Evolutionary conservation across 768 basidiomycete species (phyloP), one percentile per base, ranked within the genome.

Genomic region (Cantharellus anzutake): DNA sequence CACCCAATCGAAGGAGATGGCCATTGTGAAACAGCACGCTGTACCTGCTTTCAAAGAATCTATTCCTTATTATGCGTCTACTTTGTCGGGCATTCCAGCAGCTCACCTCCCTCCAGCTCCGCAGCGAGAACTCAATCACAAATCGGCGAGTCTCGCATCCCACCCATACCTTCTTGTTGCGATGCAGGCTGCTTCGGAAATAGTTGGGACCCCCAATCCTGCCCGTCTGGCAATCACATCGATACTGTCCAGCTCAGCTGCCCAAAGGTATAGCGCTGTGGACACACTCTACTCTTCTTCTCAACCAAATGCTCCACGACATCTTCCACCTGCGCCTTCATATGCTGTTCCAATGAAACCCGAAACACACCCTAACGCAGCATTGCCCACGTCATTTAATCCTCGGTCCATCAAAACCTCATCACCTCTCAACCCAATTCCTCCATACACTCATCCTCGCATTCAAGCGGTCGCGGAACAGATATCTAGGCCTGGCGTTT

Each of bases 181-280:
- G 50, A 37, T 55, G 52, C 52, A 55, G 38, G 7, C 35, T 37
- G 52, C 52, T 7, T 37, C 14, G 7, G 52, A 55, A 11, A 55
- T 14, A 14, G 52, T 37, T 11, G 7, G 11, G 38, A 55, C 11
- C 35, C 7, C 14, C 51, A 63, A 63, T 42, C 62, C 61, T 37
- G 51, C 55, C 35, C 62, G 62, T n/a, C 56, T 63, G n/a, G 41
- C 41, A 29, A 60, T 63, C 41, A 50, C 62, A 2, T 41, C 61
- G 5, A n/a, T 42, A 3, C 61, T 63, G 34, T 62, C 62, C 29
- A 16, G 38, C 5, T 38, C 56, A 20, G 55, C 62, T 5, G 52
- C 61, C 29, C 29, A 44, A 20, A 55, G 62, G n/a, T 63, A 63
- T 55, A 57, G 56, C 38, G 40, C 56, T 5, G 41, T 57, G 29